These are phyloP conservation scores for Fusarium falciforme DNA, from an alignment of 2,329 filamentous ascomycete genomes.

Conservation along the genomic window DNA sequence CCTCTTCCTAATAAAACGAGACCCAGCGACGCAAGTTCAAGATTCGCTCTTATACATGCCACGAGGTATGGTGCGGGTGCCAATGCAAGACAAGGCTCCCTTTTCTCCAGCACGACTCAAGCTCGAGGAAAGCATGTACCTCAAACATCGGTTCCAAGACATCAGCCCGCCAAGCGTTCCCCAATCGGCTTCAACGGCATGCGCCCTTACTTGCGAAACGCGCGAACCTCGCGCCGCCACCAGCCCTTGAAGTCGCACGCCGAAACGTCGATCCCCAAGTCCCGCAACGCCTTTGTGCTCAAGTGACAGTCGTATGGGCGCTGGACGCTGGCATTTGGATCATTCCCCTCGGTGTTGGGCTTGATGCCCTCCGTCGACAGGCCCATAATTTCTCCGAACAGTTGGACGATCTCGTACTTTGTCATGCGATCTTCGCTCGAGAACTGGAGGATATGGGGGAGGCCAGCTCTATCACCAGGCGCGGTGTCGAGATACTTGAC, in stretches of 20 bases:
- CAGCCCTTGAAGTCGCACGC: slow-evolving; percentile 82
- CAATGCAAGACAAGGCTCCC: slow-evolving; percentile 21
- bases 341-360: slow-evolving; percentile 77
- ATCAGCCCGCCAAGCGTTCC: neutral
- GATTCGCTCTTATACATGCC: neutral
- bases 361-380: slow-evolving; percentile 75
- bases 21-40: neutral
- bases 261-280: slow-evolving; percentile 78
- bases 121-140: slow-evolving; percentile 7
- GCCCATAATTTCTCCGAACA: slow-evolving; percentile 83
- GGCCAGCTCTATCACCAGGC: slow-evolving; percentile 56
- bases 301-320: slow-evolving; percentile 91
- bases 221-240: slow-evolving; percentile 77
- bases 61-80: neutral
- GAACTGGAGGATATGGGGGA: slow-evolving; percentile 84
- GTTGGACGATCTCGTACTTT: slow-evolving; percentile 88
- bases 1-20: neutral
- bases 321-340: slow-evolving; percentile 77
- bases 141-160: slow-evolving; percentile 5
- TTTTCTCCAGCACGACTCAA: slow-evolving; percentile 21
- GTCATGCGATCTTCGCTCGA: slow-evolving; percentile 87
- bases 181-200: neutral
- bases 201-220: slow-evolving; percentile 63
- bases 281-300: slow-evolving; percentile 77
- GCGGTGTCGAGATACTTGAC: slow-evolving; percentile 71